Evolutionary conservation across 164 flowering plant species (phyloP).

Genomic region (Litsea cubeba): DNA sequence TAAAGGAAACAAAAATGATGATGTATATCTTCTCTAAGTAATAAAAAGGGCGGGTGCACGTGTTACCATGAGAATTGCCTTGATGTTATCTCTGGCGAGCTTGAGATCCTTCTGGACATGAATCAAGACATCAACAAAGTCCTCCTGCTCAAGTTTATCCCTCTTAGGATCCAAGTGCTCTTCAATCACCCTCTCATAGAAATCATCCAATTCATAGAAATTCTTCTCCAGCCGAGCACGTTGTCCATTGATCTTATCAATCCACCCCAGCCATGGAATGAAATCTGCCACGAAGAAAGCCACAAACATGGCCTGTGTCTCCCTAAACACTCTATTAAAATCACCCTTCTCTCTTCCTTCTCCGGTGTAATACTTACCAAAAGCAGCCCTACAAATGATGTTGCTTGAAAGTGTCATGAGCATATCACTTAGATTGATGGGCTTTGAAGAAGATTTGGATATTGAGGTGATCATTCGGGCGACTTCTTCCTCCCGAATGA

Average conservation of each 20-base stretch:
- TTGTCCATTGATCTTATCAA: slow-evolving; percentile 31
- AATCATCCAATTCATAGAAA: slow-evolving; percentile 23
- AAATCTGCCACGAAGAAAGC: slow-evolving; percentile 27
- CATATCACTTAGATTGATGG: slow-evolving; percentile 19
- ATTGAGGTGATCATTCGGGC: neutral
- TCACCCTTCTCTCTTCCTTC: neutral
- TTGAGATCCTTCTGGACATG: slow-evolving; percentile 19
- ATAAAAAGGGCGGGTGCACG: slow-evolving; percentile 1
- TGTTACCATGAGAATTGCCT: no score
- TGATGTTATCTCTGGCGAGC: no score
- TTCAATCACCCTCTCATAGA: slow-evolving; percentile 25
- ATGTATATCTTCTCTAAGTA: no score
- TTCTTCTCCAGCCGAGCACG: slow-evolving; percentile 18
- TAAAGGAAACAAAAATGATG: no score
- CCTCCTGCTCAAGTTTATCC: slow-evolving; percentile 17
- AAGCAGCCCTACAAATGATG: slow-evolving; percentile 21
- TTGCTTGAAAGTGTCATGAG: slow-evolving; percentile 11
- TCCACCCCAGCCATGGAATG: slow-evolving; percentile 38
- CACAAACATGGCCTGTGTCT: slow-evolving; percentile 13
- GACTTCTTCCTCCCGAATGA: neutral
- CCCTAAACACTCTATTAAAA: slow-evolving; percentile 5
- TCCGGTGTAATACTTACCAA: slow-evolving; percentile 23
- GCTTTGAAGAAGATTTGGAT: neutral
- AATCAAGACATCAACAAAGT: slow-evolving; percentile 37
- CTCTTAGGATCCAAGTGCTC: slow-evolving; percentile 21